Conservation (phyloP, 352 stramenopile species). For the Phytophthora pini region DNA sequence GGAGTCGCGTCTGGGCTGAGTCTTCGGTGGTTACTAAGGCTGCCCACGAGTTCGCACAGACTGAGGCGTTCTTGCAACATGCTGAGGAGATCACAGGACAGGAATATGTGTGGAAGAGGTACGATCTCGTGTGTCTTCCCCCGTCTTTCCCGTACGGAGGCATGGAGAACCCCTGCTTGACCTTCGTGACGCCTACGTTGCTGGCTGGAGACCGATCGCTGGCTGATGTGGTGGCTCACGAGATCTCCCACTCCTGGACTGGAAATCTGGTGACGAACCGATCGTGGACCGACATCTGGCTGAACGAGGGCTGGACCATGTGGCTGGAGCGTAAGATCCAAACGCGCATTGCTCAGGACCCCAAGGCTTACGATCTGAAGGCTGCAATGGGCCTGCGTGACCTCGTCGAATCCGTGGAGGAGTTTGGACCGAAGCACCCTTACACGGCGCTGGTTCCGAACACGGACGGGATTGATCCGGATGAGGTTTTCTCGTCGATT, state of each 20-base stretch:
- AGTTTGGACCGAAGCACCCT: slow-evolving; percentile 64
- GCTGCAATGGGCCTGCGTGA: slow-evolving; percentile 54
- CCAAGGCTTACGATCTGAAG: slow-evolving; percentile 61
- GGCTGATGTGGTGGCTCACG: slow-evolving; percentile 97
- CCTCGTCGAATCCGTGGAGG: slow-evolving; percentile 50
- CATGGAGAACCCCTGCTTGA: slow-evolving; percentile 91
- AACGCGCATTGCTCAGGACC: slow-evolving; percentile 56
- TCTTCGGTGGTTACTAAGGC: slow-evolving; percentile 92
- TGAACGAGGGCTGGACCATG: slow-evolving; percentile 99
- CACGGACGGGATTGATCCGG: slow-evolving; percentile 92
- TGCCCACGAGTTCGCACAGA: slow-evolving; percentile 95
- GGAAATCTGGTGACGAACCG: slow-evolving; percentile 98
- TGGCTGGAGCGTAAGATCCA: slow-evolving; percentile 98
- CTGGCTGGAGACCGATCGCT: slow-evolving; percentile 95
- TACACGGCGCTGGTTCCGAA: slow-evolving; percentile 92
- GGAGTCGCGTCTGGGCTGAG: slow-evolving; percentile 94
- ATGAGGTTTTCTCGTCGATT: slow-evolving; percentile 95
- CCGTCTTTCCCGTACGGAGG: slow-evolving; percentile 92
- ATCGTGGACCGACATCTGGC: slow-evolving; percentile 97
- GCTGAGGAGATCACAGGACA: slow-evolving; percentile 93
- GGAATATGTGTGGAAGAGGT: slow-evolving; percentile 96
- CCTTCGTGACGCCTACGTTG: slow-evolving; percentile 97
- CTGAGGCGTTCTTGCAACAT: slow-evolving; percentile 92
- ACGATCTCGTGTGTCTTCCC: slow-evolving; percentile 98
- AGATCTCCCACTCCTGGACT: slow-evolving; percentile 97